Evolutionary conservation across 441 rosid species (phyloP).

Genomic region (Pelargonium myrrhifolium): DNA sequence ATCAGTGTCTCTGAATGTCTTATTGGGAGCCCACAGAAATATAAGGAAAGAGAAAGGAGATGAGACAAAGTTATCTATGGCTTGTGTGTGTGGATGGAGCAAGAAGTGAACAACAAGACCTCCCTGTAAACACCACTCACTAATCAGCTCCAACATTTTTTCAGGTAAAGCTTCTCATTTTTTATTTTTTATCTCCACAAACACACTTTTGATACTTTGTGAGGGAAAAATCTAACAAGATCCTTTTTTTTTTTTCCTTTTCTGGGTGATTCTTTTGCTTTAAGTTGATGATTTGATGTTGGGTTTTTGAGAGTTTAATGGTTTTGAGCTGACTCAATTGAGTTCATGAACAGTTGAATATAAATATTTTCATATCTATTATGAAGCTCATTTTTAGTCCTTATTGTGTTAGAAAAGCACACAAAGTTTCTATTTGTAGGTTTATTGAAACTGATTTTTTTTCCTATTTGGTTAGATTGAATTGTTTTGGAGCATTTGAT

Average conservation of each 20-base stretch:
- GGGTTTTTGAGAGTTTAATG: background rate
- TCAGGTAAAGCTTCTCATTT: background rate
- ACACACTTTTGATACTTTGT: background rate
- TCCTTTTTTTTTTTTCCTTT: too few relatives aligned
- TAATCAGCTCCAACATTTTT: background rate
- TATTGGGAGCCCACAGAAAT: background rate
- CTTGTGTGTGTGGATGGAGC: background rate
- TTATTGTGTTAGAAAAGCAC: background rate
- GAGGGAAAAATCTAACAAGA: background rate
- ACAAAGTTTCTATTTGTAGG: background rate
- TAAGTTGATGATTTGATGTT: background rate
- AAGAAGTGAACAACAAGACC: background rate
- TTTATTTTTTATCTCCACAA: background rate
- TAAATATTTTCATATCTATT: background rate
- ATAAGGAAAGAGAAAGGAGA: background rate
- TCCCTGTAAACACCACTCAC: background rate
- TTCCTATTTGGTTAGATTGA: background rate
- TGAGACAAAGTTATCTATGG: background rate
- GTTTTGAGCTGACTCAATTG: background rate
- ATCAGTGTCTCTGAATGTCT: background rate
- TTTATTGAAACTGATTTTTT: background rate
- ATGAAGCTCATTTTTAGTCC: background rate
- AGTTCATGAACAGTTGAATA: background rate
- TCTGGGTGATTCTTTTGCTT: background rate
- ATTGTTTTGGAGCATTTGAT: too few relatives aligned